These are phyloP conservation scores for Ammopiptanthus mongolicus DNA, from an alignment of 306 rosid species.

Conservation along the genomic window DNA sequence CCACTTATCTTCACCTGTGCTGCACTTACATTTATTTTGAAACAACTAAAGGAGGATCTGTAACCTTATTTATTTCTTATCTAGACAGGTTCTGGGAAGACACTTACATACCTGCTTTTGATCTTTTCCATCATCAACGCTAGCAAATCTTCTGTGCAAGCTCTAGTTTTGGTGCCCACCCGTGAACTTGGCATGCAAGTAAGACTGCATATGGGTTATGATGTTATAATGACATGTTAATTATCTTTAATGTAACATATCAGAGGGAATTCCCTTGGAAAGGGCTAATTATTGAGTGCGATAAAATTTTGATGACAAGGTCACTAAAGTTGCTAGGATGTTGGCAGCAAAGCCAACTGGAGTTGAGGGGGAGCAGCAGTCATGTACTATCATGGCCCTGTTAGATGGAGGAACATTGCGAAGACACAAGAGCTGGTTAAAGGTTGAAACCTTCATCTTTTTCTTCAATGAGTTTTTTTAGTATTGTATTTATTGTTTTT, in stretches of 20 bases:
- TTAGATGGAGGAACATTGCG: constrained; percentile 90
- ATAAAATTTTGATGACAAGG: constrained; percentile 36
- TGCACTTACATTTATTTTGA: not conserved
- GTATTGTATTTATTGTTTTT: not conserved
- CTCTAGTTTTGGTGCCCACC: constrained; percentile 83
- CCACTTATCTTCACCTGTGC: not conserved
- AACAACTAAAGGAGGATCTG: not conserved
- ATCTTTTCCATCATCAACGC: constrained; percentile 54
- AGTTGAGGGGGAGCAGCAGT: constrained; percentile 51
- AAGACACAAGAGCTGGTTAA: constrained; percentile 91
- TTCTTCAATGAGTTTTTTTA: constrained; percentile 1
- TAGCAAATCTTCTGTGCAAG: constrained; percentile 65
- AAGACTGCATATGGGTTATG: constrained; percentile 28
- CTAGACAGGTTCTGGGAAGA: constrained; percentile 99
- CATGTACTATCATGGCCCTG: constrained; percentile 79
- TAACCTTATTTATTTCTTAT: constrained; percentile 30
- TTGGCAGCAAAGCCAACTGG: constrained; percentile 62
- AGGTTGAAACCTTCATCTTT: constrained; percentile 38
- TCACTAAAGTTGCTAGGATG: constrained; percentile 81
- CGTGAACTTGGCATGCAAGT: constrained; percentile 97
- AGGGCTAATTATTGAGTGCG: not conserved
- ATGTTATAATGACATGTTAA: not conserved
- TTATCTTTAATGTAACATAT: not conserved
- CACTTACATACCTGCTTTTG: constrained; percentile 79
- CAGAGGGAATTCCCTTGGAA: constrained; percentile 10